These are phyloP conservation scores for Sclerotinia trifoliorum DNA, from an alignment of 2,329 filamentous ascomycete genomes.

Conservation along the genomic window DNA sequence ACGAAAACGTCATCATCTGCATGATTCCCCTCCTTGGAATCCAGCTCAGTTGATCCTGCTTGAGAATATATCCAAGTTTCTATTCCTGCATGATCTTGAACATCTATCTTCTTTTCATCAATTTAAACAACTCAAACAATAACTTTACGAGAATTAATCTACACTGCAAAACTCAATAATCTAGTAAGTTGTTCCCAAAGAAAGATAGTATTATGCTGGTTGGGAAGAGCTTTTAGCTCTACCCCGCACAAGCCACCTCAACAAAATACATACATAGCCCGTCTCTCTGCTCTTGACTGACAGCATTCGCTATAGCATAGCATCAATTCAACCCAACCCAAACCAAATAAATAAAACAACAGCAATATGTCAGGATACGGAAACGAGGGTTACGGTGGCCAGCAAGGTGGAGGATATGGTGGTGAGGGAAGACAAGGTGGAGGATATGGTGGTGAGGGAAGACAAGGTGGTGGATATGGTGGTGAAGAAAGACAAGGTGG, in stretches of 20 bases:
- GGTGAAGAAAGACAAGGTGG: constrained; percentile 18
- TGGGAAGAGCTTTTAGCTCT: background rate
- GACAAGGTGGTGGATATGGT: constrained; percentile 23
- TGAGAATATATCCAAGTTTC: background rate
- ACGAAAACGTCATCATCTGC: constrained; percentile 18
- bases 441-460: constrained; percentile 16
- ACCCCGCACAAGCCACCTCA: constrained; percentile 16
- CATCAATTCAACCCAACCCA: background rate
- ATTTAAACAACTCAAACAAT: background rate
- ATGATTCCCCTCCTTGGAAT: constrained; percentile 13
- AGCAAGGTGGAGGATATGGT: constrained; percentile 22
- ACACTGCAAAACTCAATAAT: background rate
- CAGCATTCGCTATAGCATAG: background rate
- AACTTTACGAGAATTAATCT: background rate
- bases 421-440: constrained; percentile 24
- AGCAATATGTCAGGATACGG: constrained; percentile 26
- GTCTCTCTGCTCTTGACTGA: background rate
- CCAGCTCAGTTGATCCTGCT: background rate
- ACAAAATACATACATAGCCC: background rate
- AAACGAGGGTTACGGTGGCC: constrained; percentile 22
- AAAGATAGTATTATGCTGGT: background rate
- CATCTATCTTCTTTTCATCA: too few species aligned
- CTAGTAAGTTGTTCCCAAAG: background rate
- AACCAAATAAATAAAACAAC: background rate
- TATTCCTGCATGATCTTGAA: background rate